Evolutionary conservation across 768 basidiomycete species (phyloP).

Genomic region (Stropharia rugosoannulata): DNA sequence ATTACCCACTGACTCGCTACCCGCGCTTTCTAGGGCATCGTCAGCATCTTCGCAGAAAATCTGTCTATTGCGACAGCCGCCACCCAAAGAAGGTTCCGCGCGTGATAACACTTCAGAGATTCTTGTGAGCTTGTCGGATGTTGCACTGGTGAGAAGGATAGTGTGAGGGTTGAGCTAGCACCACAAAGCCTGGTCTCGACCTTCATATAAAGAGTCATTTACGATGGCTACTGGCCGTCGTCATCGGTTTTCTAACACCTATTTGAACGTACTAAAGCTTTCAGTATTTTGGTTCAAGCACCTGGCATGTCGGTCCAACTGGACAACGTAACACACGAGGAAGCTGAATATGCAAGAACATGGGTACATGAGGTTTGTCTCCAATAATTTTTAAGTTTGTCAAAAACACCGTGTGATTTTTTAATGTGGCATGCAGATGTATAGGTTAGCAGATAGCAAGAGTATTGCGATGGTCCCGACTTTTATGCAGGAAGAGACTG

Average conservation of each 20-base stretch:
- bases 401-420: not conserved
- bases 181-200: too few species aligned
- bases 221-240: too few species aligned
- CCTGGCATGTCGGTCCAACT: not conserved
- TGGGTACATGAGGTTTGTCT: conserved; percentile 10
- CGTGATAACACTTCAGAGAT: not conserved
- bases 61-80: not conserved
- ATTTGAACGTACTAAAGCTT: too few species aligned
- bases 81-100: not conserved
- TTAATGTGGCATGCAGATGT: conserved; percentile 9
- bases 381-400: not conserved
- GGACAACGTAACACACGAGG: not conserved
- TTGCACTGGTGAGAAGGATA: not conserved
- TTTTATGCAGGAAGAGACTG: conserved; percentile 14
- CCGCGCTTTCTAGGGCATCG: not conserved
- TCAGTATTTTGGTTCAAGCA: too few species aligned
- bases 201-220: too few species aligned
- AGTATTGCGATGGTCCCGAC: conserved; percentile 12
- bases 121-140: not conserved
- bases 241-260: too few species aligned
- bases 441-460: conserved; percentile 15
- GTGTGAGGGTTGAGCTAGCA: too few species aligned
- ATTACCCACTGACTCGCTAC: not conserved
- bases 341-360: conserved; percentile 4
- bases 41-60: not conserved